phyloP scores from a whole-genome alignment of 257 asterid species.

The Eucommia ulmoides region DNA sequence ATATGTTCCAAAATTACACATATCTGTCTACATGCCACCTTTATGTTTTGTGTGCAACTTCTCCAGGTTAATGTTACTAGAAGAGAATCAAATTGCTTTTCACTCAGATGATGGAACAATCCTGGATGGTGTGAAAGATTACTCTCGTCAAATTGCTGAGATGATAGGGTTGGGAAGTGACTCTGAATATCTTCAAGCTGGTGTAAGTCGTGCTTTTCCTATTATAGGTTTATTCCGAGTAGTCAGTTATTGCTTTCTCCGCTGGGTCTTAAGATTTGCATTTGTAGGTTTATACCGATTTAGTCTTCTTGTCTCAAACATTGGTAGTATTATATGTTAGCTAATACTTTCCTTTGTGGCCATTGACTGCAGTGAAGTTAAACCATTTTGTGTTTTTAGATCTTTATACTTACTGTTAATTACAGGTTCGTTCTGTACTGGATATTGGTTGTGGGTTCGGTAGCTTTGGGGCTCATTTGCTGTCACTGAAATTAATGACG shows the following conservation, averaged over 20 bases:
- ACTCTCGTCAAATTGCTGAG: constrained; percentile 82
- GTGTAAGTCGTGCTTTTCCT: constrained; percentile 44
- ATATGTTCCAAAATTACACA: not conserved
- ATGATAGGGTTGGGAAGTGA: constrained; percentile 92
- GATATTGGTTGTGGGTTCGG: constrained; percentile 99
- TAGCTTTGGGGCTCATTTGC: constrained; percentile 88
- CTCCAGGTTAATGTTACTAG: constrained; percentile 85
- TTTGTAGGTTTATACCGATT: too few species aligned
- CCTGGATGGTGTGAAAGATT: constrained; percentile 79
- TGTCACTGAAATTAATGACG: constrained; percentile 79
- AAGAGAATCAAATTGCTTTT: constrained; percentile 94
- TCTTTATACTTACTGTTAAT: constrained; percentile 16
- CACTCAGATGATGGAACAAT: constrained; percentile 73
- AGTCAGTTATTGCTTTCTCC: not conserved
- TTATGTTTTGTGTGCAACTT: constrained; percentile 12
- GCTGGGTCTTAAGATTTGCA: not conserved
- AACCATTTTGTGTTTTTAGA: constrained; percentile 4
- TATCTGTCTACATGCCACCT: not conserved
- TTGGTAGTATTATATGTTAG: too few species aligned
- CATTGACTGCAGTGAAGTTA: not conserved
- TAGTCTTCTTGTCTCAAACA: too few species aligned
- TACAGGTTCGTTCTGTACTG: constrained; percentile 72
- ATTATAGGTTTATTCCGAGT: not conserved
- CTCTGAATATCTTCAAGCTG: constrained; percentile 61
- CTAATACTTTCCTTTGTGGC: not conserved